Percentiles rank a stretch among this genome's conserved stretches.
phyloP scores from a whole-genome alignment of 2,329 filamentous ascomycete species.

The Orbilia javanica region DNA sequence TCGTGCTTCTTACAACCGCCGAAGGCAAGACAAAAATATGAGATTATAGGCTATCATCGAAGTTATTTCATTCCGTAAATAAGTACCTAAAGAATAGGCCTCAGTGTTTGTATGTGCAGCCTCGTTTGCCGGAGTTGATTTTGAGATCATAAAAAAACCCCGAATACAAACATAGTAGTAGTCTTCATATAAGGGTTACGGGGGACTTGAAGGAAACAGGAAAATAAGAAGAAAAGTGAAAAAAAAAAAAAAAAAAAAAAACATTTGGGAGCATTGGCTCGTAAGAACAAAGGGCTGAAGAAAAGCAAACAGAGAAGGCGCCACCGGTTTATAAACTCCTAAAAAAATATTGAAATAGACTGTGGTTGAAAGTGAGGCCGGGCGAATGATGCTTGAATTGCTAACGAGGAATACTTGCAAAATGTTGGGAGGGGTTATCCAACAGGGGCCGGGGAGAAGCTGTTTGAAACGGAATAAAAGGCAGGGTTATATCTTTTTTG shows the following conservation, averaged over 20 bases:
- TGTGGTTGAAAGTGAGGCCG: neutral
- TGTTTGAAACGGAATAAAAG: neutral
- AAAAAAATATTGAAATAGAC: neutral
- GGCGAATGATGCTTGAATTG: neutral
- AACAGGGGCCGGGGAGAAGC: neutral
- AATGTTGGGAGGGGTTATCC: neutral
- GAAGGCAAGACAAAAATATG: too few species aligned
- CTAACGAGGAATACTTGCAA: neutral
- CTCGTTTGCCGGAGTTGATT: neutral
- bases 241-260: neutral
- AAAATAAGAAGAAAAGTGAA: neutral
- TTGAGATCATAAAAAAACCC: neutral
- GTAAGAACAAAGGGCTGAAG: neutral
- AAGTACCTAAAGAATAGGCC: neutral
- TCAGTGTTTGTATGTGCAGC: neutral
- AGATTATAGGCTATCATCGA: neutral
- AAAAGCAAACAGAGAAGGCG: neutral
- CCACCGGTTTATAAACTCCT: constrained; percentile 1
- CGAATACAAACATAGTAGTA: neutral
- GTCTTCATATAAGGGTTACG: neutral
- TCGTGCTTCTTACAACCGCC: too few species aligned
- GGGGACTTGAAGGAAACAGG: neutral
- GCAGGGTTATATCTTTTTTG: neutral
- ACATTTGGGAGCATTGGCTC: neutral
- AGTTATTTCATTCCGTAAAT: neutral